These are phyloP conservation scores for Suhomyces faveliae DNA, from an alignment of 805 yeast genomes.

Conservation along the genomic window DNA sequence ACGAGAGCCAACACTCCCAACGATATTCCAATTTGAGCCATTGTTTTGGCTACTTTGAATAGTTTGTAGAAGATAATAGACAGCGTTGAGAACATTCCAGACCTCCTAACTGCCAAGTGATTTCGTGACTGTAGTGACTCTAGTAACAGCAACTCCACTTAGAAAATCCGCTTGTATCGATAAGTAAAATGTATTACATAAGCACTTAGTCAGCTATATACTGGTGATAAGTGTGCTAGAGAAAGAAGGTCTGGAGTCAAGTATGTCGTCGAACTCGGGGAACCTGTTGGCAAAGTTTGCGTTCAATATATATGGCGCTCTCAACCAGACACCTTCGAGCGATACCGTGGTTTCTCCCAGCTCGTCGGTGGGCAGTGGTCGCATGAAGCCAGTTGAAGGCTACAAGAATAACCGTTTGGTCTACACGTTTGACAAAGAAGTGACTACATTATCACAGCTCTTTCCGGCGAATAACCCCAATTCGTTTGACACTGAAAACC, in stretches of 20 bases:
- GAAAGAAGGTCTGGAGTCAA: neutral
- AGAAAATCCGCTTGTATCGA: neutral
- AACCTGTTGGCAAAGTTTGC: constrained; percentile 52
- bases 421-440: constrained; percentile 22
- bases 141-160: neutral
- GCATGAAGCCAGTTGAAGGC: constrained; percentile 10
- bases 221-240: neutral
- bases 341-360: constrained; percentile 14
- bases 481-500: constrained; percentile 13
- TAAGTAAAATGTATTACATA: neutral
- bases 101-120: neutral
- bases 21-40: constrained; percentile 43
- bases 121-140: neutral
- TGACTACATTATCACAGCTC: constrained; percentile 25
- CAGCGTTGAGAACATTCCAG: constrained; percentile 2
- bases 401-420: constrained; percentile 13
- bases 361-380: constrained; percentile 17
- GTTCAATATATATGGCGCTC: constrained; percentile 54
- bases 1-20: constrained; percentile 45
- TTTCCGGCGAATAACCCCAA: constrained; percentile 14
- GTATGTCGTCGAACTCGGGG: constrained; percentile 8
- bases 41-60: constrained; percentile 21
- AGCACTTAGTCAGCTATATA: neutral
- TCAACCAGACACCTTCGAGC: constrained; percentile 15
- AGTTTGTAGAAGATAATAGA: constrained; percentile 12